Conservation (phyloP, 2,329 filamentous ascomycete genomes). For the Fusarium nelsonii region DNA sequence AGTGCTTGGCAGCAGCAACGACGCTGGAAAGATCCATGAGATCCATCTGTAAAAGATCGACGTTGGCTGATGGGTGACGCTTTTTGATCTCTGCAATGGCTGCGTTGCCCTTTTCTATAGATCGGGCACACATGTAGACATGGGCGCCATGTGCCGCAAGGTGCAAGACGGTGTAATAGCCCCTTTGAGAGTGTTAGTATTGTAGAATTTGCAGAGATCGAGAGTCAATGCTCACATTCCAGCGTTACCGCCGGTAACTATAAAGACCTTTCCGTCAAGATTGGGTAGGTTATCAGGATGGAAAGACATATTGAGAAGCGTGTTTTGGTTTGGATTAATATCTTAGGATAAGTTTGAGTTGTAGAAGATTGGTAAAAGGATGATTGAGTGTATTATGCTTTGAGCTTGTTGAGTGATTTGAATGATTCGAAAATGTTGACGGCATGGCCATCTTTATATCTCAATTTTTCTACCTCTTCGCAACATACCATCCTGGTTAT, state of each 20-base stretch:
- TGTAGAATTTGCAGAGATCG: rapidly evolving
- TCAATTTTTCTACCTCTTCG: rapidly evolving
- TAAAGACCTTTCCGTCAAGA: slow-evolving; percentile 18
- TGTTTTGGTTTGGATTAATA: not conserved
- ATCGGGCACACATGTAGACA: slow-evolving; percentile 32
- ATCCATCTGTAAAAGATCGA: slow-evolving; percentile 29
- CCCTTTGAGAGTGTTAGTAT: slow-evolving; percentile 9
- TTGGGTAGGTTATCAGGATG: slow-evolving; percentile 19
- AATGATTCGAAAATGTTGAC: not conserved
- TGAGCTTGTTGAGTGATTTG: not conserved
- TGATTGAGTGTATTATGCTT: not conserved
- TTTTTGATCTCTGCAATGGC: slow-evolving; percentile 19
- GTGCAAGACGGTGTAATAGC: slow-evolving; percentile 27
- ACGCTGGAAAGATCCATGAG: slow-evolving; percentile 19
- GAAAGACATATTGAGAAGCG: slow-evolving; percentile 20
- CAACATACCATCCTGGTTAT: not conserved
- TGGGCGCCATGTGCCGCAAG: slow-evolving; percentile 33
- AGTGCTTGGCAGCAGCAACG: slow-evolving; percentile 28
- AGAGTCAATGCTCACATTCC: slow-evolving; percentile 8
- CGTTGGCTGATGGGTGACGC: not conserved
- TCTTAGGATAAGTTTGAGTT: not conserved
- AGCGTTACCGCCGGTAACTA: slow-evolving; percentile 28
- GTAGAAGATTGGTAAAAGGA: too few relatives aligned
- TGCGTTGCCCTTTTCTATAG: slow-evolving; percentile 3
- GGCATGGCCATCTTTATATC: not conserved